Percentiles rank a stretch among this genome's conserved stretches.
Evolutionary conservation across 116 monocot genomes (phyloP).

Genomic region (Papilionanthe hybrid): DNA sequence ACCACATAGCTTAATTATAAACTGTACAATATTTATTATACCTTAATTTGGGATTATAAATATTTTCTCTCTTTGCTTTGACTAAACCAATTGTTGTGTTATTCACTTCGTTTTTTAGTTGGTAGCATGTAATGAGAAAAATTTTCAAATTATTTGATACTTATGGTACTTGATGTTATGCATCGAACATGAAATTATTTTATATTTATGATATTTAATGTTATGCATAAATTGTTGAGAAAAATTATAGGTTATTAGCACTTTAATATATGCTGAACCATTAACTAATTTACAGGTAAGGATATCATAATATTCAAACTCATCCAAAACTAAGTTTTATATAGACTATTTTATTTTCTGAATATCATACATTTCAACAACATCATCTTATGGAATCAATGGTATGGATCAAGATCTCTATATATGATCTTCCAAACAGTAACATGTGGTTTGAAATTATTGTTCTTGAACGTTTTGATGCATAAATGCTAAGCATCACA

Average conservation of each 20-base stretch:
- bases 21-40: too few relatives aligned
- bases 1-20: too few relatives aligned
- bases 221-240: neutral
- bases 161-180: neutral
- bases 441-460: neutral
- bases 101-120: neutral
- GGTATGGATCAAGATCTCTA: neutral
- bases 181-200: neutral
- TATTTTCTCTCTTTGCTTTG: neutral
- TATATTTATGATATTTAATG: neutral
- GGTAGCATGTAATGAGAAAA: neutral
- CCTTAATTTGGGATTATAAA: too few relatives aligned
- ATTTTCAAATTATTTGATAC: neutral
- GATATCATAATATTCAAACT: neutral
- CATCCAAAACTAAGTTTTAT: neutral
- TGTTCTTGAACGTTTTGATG: neutral
- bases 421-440: neutral
- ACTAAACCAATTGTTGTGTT: neutral
- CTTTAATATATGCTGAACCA: neutral
- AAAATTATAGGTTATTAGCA: neutral
- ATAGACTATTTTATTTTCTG: neutral
- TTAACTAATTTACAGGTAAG: neutral
- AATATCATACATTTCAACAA: neutral
- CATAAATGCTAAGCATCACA: neutral
- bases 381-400: neutral